These are phyloP conservation scores for Nyssa sinensis DNA, from an alignment of 148 eudicot genomes.

Conservation along the genomic window DNA sequence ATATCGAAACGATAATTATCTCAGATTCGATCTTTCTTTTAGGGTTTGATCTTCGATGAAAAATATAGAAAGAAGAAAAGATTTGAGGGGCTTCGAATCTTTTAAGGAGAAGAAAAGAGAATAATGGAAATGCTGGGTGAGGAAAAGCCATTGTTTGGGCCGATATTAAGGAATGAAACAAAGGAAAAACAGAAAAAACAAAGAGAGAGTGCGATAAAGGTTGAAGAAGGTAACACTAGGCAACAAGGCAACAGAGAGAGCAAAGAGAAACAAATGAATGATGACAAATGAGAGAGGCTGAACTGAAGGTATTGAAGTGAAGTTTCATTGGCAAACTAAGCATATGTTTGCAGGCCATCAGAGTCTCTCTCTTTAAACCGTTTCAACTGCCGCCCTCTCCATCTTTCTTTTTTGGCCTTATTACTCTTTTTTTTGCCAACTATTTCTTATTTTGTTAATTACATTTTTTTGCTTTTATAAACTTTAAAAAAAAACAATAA, in stretches of 20 bases:
- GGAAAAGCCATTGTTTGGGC: conserved; percentile 22
- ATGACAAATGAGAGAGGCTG: conserved; percentile 3
- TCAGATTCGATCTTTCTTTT: background rate
- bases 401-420: background rate
- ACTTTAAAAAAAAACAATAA: background rate
- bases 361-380: background rate
- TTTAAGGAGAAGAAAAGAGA: background rate
- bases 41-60: background rate
- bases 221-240: conserved; percentile 11
- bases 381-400: background rate
- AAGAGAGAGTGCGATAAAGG: background rate
- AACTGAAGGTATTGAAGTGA: background rate
- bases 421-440: too few species aligned
- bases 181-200: conserved; percentile 3
- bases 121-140: conserved; percentile 5
- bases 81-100: background rate
- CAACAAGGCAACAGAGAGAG: background rate
- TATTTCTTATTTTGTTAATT: background rate
- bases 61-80: background rate
- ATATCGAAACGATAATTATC: background rate
- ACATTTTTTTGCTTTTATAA: background rate
- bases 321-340: background rate
- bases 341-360: conserved; percentile 7
- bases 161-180: background rate
- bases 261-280: conserved; percentile 13